Evolutionary conservation across 345 rosid genomes (phyloP).

Genomic region (Euphorbia tirucalli): DNA sequence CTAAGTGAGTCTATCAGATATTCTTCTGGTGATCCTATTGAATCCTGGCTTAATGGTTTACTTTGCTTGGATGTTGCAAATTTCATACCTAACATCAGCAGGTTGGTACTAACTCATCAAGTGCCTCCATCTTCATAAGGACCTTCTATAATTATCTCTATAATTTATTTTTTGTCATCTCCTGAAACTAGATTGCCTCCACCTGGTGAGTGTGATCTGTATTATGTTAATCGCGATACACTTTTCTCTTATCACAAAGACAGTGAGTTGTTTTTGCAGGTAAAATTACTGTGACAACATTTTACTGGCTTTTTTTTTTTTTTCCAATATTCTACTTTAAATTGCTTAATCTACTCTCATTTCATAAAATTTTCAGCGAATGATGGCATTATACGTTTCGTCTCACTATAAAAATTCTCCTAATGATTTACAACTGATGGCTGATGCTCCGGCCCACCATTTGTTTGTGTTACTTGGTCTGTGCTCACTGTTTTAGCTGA

Average conservation of each 20-base stretch:
- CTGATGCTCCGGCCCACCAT: slow-evolving; percentile 99
- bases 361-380: slow-evolving; percentile 57
- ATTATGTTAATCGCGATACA: slow-evolving; percentile 87
- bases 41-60: slow-evolving; percentile 85
- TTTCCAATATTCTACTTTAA: not conserved
- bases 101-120: slow-evolving; percentile 38
- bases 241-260: slow-evolving; percentile 95
- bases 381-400: slow-evolving; percentile 93
- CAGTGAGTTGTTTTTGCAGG: slow-evolving; percentile 69
- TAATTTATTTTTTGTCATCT: slow-evolving; percentile 8
- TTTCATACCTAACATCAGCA: slow-evolving; percentile 60
- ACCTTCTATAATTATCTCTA: not conserved
- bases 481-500: slow-evolving; percentile 6
- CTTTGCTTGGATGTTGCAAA: slow-evolving; percentile 89
- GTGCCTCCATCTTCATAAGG: slow-evolving; percentile 10
- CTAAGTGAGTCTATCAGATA: slow-evolving; percentile 92
- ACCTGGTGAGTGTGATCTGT: slow-evolving; percentile 81
- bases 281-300: not conserved
- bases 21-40: slow-evolving; percentile 89
- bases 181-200: slow-evolving; percentile 61
- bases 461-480: slow-evolving; percentile 89
- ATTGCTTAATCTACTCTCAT: not conserved
- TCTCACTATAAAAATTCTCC: slow-evolving; percentile 99
- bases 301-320: not conserved
- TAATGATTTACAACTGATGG: slow-evolving; percentile 91